These are phyloP conservation scores for Grosmannia clavigera DNA, from an alignment of 2,329 filamentous ascomycete genomes.

Conservation along the genomic window DNA sequence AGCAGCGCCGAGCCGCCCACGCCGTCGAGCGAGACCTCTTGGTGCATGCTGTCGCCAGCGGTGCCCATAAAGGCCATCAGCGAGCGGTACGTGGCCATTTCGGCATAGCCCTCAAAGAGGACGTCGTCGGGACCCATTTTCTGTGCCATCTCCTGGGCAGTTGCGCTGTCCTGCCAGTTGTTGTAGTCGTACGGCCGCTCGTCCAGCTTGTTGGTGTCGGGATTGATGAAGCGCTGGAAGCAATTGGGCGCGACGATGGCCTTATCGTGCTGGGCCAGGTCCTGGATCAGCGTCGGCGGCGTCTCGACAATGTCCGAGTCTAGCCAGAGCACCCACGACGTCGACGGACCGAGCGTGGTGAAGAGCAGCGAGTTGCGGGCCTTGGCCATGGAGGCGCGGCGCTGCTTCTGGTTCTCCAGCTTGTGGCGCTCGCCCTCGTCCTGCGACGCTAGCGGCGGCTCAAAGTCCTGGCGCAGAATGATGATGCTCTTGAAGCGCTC, in stretches of 20 bases:
- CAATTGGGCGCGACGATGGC: slow-evolving; percentile 92
- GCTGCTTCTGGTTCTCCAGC: slow-evolving; percentile 74
- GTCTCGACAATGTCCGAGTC: slow-evolving; percentile 88
- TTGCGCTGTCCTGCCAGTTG: slow-evolving; percentile 86
- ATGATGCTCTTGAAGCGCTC: slow-evolving; percentile 85
- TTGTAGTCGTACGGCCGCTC: slow-evolving; percentile 93
- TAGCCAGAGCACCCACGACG: slow-evolving; percentile 94
- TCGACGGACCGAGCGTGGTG: slow-evolving; percentile 80
- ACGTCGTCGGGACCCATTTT: slow-evolving; percentile 88
- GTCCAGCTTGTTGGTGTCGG: slow-evolving; percentile 53
- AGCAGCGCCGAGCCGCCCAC: slow-evolving; percentile 87
- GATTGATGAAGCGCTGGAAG: slow-evolving; percentile 73
- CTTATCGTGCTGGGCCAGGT: slow-evolving; percentile 77
- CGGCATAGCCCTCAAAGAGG: slow-evolving; percentile 80
- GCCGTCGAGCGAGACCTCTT: slow-evolving; percentile 71
- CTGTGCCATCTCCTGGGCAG: slow-evolving; percentile 59
- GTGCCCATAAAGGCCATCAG: slow-evolving; percentile 77
- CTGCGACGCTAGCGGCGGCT: slow-evolving; percentile 67
- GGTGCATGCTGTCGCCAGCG: slow-evolving; percentile 41
- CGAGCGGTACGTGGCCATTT: slow-evolving; percentile 83
- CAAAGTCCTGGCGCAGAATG: slow-evolving; percentile 91
- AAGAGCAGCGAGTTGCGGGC: slow-evolving; percentile 91
- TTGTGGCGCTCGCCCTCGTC: slow-evolving; percentile 84
- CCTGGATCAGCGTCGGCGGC: slow-evolving; percentile 74
- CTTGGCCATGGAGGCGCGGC: slow-evolving; percentile 81